phyloP scores from a whole-genome alignment of 1,284 basidiomycete genomes.

The Heterobasidion parviporum region DNA sequence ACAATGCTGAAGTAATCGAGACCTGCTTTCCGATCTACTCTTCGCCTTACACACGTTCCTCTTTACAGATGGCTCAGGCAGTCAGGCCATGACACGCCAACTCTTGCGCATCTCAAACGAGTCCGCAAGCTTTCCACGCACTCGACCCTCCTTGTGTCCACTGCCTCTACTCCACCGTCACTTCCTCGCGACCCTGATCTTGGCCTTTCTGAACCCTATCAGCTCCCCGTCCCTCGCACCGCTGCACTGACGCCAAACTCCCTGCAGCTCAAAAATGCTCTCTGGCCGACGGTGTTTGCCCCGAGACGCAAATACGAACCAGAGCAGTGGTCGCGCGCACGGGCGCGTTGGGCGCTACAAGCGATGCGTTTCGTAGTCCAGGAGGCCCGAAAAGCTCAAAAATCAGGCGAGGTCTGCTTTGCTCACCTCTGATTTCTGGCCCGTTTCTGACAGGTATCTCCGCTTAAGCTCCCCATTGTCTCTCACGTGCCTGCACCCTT shows the following conservation, averaged over 20 bases:
- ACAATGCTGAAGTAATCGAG: constrained; percentile 54
- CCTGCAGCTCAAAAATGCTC: constrained; percentile 51
- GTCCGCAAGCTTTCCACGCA: constrained; percentile 48
- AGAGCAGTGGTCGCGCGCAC: constrained; percentile 59
- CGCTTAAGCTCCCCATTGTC: constrained; percentile 61
- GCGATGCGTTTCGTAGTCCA: constrained; percentile 49
- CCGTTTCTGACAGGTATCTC: constrained; percentile 1
- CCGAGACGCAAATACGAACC: constrained; percentile 65
- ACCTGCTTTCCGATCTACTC: background rate
- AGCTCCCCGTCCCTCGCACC: constrained; percentile 56
- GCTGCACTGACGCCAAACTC: constrained; percentile 69
- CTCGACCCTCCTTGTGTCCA: constrained; percentile 45
- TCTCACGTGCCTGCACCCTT: constrained; percentile 66
- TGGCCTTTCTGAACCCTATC: constrained; percentile 39
- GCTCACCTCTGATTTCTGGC: background rate
- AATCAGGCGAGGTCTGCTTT: constrained; percentile 47
- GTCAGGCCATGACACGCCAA: constrained; percentile 46
- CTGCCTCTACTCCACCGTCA: constrained; percentile 20
- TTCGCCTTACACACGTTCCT: constrained; percentile 2
- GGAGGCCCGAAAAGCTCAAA: constrained; percentile 40
- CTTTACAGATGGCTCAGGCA: constrained; percentile 54
- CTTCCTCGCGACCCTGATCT: constrained; percentile 26
- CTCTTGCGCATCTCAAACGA: constrained; percentile 74
- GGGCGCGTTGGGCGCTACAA: constrained; percentile 66
- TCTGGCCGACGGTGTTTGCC: constrained; percentile 81